A percentile compares a stretch with the other conserved stretches of the same genome.
Conservation (phyloP, 1,139 yeast genomes). For the Suhomyces ambrosiae region DNA sequence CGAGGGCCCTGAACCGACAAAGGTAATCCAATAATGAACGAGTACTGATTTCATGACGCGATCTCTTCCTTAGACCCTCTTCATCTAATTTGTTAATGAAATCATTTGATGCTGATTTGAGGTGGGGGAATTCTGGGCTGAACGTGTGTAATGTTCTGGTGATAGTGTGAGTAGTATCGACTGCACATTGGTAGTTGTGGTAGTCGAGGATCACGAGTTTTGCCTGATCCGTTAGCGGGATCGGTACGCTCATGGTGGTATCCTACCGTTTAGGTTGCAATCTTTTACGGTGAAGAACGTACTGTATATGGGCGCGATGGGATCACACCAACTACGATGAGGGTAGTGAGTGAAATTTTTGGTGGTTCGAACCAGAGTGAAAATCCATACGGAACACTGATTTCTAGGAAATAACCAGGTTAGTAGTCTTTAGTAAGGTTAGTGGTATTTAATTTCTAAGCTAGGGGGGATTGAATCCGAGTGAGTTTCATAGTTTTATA, state of each 20-base stretch:
- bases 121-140: slow-evolving; percentile 1
- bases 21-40: slow-evolving; percentile 7
- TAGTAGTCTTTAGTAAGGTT: no score
- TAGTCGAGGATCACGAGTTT: slow-evolving; percentile 14
- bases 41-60: slow-evolving; percentile 1
- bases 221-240: slow-evolving; percentile 7
- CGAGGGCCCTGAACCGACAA: background rate
- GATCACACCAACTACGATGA: background rate
- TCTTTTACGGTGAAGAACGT: background rate
- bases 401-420: no score
- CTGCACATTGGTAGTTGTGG: slow-evolving; percentile 10
- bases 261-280: slow-evolving; percentile 8
- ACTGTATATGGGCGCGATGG: slow-evolving; percentile 2
- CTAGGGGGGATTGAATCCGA: no score
- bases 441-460: no score
- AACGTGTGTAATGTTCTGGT: slow-evolving; percentile 7
- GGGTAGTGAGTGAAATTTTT: no score
- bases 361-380: no score
- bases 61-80: slow-evolving; percentile 8
- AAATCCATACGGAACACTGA: no score
- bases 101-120: slow-evolving; percentile 4
- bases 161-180: slow-evolving; percentile 8
- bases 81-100: slow-evolving; percentile 9
- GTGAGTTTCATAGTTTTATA: no score
- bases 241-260: slow-evolving; percentile 8